phyloP scores from a whole-genome alignment of 2,329 filamentous ascomycete genomes.

The Alternaria alternata region DNA sequence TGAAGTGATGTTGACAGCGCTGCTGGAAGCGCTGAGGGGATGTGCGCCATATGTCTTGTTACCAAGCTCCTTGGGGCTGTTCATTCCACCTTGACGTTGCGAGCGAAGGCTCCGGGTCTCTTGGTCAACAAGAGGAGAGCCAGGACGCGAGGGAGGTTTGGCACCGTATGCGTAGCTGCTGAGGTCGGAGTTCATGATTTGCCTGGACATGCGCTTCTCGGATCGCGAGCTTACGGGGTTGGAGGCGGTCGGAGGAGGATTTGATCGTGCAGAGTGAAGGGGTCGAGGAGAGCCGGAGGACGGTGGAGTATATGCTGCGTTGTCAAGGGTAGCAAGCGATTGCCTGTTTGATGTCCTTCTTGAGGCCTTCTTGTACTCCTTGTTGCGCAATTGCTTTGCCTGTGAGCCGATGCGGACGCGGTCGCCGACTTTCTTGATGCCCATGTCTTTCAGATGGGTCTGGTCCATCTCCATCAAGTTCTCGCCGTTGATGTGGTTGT shows the following conservation, averaged over 20 bases:
- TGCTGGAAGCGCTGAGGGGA: slow-evolving; percentile 62
- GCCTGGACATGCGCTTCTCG: slow-evolving; percentile 59
- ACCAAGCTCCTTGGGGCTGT: slow-evolving; percentile 61
- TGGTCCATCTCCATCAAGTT: slow-evolving; percentile 97
- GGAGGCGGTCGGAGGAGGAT: slow-evolving; percentile 48
- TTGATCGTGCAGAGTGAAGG: slow-evolving; percentile 61
- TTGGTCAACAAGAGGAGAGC: slow-evolving; percentile 72
- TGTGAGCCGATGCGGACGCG: slow-evolving; percentile 77
- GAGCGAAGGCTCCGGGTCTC: slow-evolving; percentile 60
- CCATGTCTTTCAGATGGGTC: slow-evolving; percentile 95
- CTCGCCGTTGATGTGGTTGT: slow-evolving; percentile 97
- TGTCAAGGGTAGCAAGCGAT: slow-evolving; percentile 82
- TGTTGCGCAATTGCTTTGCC: slow-evolving; percentile 59
- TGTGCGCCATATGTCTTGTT: slow-evolving; percentile 65
- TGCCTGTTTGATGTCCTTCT: slow-evolving; percentile 82
- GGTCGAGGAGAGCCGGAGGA: slow-evolving; percentile 72
- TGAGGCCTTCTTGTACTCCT: slow-evolving; percentile 59
- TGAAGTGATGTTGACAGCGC: slow-evolving; percentile 58
- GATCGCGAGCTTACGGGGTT: slow-evolving; percentile 48
- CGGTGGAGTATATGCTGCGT: slow-evolving; percentile 66
- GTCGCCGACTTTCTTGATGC: slow-evolving; percentile 97
- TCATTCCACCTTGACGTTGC: slow-evolving; percentile 68
- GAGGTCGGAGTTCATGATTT: slow-evolving; percentile 54
- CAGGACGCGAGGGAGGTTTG: slow-evolving; percentile 71
- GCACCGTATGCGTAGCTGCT: slow-evolving; percentile 55